Base-by-base conservation (phyloP, 1,284 basidiomycete species). In the Cryptococcus amylolentus region DNA sequence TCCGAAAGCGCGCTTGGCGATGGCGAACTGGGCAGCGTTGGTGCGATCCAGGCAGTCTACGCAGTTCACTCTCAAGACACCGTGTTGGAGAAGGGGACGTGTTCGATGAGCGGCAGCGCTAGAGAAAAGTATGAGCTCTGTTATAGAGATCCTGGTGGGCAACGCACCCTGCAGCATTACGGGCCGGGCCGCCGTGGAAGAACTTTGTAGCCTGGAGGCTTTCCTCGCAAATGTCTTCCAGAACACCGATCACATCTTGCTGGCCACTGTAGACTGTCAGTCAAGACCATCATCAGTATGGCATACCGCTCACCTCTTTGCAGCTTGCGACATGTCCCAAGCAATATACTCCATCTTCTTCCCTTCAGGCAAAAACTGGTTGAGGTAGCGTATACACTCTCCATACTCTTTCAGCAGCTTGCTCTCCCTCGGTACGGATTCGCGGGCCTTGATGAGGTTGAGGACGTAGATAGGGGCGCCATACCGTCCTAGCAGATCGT, bases 1-100 rank as follows among this genome's bases (percentile, higher is more conserved):
- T 0, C 92, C 94, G 13, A 99, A 81, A 0, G 90, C 95, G 13
- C 91, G 87, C 73, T 98, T 98, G 3, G 93, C 96, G 61, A 98
- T 95, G 0, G 97, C 92, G 70, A 98, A 98, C 70, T 98, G 95
- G 0, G 93, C 93, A 0, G 94, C 93, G 66, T 99, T 99, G 3
- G 96, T 99, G 5, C 93, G 85, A 73, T 98, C 96, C 8, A 99
- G 81, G 69, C 96, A 99, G 71, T 99, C 96, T 1, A 98, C 91
- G 64, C 90, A 96, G 68, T 96, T 96, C 0, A 86, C 91, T 8
- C 92, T 83, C 65, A 89, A 89, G 39, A 98, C 84, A 4, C 95
- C 95, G 52, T 89, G 90, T 76, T 99, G 96, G 13, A 98, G 77
- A 1, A 86, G 82, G 60, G 96, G 90, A 0, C 80, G 81, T 48